These are phyloP conservation scores for Takashimella koratensis DNA, from an alignment of 1,284 basidiomycete species.

Conservation along the genomic window DNA sequence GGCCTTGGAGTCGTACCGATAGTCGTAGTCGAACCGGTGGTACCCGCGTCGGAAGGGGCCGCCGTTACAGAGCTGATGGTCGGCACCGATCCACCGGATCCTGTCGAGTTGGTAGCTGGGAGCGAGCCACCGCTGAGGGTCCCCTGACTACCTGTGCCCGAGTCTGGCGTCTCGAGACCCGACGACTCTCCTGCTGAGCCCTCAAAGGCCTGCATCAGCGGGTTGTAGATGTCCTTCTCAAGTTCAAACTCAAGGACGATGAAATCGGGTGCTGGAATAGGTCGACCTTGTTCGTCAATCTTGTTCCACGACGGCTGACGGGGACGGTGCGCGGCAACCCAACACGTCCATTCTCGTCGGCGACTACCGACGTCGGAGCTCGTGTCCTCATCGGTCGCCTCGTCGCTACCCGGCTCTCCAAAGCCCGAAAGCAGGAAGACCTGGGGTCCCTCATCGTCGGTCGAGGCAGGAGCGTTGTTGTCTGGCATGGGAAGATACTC, in stretches of 20 bases:
- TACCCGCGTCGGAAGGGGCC: neutral
- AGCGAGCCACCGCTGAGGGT: neutral
- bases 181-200: neutral
- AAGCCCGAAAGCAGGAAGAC: constrained; percentile 67
- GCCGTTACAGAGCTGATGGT: constrained; percentile 8
- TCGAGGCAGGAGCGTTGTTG: constrained; percentile 28
- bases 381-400: constrained; percentile 40
- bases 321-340: constrained; percentile 75
- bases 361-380: constrained; percentile 4
- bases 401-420: constrained; percentile 59
- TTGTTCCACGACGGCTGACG: constrained; percentile 29
- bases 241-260: constrained; percentile 81
- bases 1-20: neutral
- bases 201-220: constrained; percentile 58
- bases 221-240: constrained; percentile 68
- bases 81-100: neutral
- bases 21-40: constrained; percentile 2
- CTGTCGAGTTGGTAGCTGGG: neutral
- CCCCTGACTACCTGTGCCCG: neutral
- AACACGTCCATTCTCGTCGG: constrained; percentile 69
- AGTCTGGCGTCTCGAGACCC: neutral
- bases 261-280: constrained; percentile 38
- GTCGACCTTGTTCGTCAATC: constrained; percentile 25
- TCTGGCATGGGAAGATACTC: constrained; percentile 61
- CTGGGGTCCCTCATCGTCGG: constrained; percentile 57